A percentile compares a stretch with the other conserved stretches of the same genome.
Evolutionary conservation across 2,329 filamentous ascomycete species (phyloP).

Genomic region (Pseudocercospora eumusae): DNA sequence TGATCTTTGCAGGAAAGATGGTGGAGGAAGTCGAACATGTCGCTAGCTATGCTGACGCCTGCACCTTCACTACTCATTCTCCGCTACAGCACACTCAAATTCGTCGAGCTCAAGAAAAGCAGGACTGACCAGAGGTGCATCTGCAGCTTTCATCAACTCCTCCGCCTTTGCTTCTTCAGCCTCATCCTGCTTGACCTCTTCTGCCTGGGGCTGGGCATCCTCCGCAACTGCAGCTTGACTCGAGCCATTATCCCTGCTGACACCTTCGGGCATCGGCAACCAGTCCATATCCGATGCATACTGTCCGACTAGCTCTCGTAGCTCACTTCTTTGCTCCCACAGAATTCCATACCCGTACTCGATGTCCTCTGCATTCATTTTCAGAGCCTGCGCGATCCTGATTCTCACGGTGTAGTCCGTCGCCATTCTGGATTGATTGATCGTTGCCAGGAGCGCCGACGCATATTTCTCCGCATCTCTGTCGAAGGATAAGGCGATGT

Average conservation of each 20-base stretch:
- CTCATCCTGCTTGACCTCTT: background rate
- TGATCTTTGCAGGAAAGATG: background rate
- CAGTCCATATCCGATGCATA: constrained; percentile 16
- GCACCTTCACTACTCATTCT: constrained; percentile 20
- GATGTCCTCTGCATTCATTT: constrained; percentile 18
- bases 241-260: background rate
- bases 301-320: constrained; percentile 19
- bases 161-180: constrained; percentile 14
- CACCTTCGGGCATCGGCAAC: constrained; percentile 14
- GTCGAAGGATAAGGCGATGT: constrained; percentile 16
- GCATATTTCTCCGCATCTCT: constrained; percentile 16
- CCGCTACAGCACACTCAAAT: constrained; percentile 24
- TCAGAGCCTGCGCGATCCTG: constrained; percentile 12
- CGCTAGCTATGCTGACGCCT: background rate
- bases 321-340: constrained; percentile 16
- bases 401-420: background rate
- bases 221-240: constrained; percentile 3
- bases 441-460: constrained; percentile 6
- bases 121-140: constrained; percentile 10
- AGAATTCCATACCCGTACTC: constrained; percentile 23
- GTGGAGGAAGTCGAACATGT: background rate
- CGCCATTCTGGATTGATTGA: background rate
- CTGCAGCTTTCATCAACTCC: constrained; percentile 8
- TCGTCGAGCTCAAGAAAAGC: constrained; percentile 22
- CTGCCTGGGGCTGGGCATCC: background rate